Evolutionary conservation across 257 asterid species (phyloP).

Genomic region (Forsythia suspensa): DNA sequence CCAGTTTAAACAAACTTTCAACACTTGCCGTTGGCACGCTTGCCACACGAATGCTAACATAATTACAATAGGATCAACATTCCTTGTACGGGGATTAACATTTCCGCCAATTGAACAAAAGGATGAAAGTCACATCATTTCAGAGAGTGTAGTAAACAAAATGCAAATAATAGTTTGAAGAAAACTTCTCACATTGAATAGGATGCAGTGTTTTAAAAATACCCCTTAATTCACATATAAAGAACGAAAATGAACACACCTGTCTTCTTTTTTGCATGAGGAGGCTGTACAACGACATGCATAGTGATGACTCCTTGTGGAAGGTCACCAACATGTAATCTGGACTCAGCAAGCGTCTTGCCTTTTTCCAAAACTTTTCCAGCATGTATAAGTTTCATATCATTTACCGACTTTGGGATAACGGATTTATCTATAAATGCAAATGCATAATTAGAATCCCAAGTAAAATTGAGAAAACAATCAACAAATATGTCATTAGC

Average conservation of each 20-base stretch:
- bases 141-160: not conserved
- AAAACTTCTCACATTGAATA: not conserved
- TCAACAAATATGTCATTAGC: not conserved
- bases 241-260: conserved; percentile 24
- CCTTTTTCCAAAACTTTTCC: conserved; percentile 61
- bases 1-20: not conserved
- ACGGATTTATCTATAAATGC: conserved; percentile 42
- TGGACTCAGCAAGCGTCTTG: conserved; percentile 57
- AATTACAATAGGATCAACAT: not conserved
- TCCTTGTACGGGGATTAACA: not conserved
- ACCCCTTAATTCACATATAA: not conserved
- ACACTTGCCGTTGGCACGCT: not conserved
- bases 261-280: conserved; percentile 43
- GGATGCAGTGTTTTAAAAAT: not conserved
- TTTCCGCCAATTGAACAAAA: not conserved
- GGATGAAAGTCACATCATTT: not conserved
- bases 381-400: conserved; percentile 61
- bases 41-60: not conserved
- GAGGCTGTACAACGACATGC: conserved; percentile 68
- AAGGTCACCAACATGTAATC: conserved; percentile 42
- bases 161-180: not conserved
- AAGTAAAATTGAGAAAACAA: not conserved
- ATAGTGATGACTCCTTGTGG: conserved; percentile 55
- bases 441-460: not conserved
- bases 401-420: conserved; percentile 43